phyloP scores from a whole-genome alignment of 2,329 filamentous ascomycete species.

The Fusarium sp. region DNA sequence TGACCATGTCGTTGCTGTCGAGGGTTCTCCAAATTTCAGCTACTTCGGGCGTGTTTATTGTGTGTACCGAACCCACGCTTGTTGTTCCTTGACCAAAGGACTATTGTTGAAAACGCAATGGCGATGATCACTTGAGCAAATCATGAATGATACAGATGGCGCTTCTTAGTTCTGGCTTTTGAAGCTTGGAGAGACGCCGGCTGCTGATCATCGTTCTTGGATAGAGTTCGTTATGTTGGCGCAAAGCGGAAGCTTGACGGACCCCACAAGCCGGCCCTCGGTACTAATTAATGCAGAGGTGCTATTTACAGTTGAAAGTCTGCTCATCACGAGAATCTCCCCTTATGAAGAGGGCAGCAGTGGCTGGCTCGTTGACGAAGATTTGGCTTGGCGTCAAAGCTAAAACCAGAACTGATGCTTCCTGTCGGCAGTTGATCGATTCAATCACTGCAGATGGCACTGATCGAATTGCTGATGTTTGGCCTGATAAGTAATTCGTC shows the following conservation, averaged over 20 bases:
- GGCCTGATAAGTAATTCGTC: neutral
- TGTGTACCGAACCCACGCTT: neutral
- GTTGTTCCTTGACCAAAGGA: neutral
- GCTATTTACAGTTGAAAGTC: neutral
- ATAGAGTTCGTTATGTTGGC: conserved; percentile 36
- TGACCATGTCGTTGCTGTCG: neutral
- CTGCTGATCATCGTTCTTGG: conserved; percentile 12
- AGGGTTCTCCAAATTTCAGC: neutral
- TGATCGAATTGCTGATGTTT: neutral
- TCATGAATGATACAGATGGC: neutral
- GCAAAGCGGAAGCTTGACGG: conserved; percentile 18
- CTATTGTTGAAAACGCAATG: neutral
- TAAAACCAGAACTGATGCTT: neutral
- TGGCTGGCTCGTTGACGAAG: conserved; percentile 9
- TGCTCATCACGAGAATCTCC: neutral
- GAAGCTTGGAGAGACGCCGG: neutral
- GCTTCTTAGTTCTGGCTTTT: neutral
- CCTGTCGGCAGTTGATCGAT: conserved; percentile 17
- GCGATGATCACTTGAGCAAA: conserved; percentile 3
- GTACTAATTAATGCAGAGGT: conserved; percentile 35
- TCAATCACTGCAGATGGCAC: neutral
- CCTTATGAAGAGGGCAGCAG: neutral
- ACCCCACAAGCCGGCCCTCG: conserved; percentile 33
- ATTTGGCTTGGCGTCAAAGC: conserved; percentile 13
- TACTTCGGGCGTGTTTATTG: neutral